Evolutionary conservation across 495 filamentous ascomycete genomes (phyloP).

Genomic region (Hypoxylon rickii): DNA sequence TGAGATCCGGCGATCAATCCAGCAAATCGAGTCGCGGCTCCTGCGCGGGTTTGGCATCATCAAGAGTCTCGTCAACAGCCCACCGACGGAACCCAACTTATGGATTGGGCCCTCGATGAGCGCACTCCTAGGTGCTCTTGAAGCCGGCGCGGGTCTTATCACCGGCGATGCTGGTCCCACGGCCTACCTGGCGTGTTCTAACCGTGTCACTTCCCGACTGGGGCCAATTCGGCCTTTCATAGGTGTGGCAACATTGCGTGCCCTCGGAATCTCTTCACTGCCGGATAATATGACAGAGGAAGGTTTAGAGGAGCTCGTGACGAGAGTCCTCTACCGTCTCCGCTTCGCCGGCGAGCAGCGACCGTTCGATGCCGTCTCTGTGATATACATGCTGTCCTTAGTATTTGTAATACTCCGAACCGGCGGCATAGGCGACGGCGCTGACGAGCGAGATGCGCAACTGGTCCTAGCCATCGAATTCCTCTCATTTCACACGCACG

Average conservation of each 20-base stretch:
- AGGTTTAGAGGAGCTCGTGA: constrained; percentile 81
- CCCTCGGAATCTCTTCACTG: constrained; percentile 71
- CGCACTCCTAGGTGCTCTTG: constrained; percentile 69
- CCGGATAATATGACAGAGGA: constrained; percentile 74
- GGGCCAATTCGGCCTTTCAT: constrained; percentile 78
- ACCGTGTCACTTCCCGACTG: constrained; percentile 74
- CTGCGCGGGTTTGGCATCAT: constrained; percentile 84
- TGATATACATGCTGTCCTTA: constrained; percentile 86
- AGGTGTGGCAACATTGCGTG: constrained; percentile 82
- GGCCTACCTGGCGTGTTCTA: constrained; percentile 75
- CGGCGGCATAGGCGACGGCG: constrained; percentile 72
- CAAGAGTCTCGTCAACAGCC: constrained; percentile 76
- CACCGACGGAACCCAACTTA: constrained; percentile 77
- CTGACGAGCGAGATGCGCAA: constrained; percentile 84
- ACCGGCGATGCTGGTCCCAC: constrained; percentile 77
- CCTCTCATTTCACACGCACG: constrained; percentile 80
- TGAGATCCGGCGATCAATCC: constrained; percentile 71
- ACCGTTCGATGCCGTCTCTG: constrained; percentile 81
- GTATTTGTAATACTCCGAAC: constrained; percentile 73
- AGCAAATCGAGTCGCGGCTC: constrained; percentile 67
- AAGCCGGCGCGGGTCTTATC: constrained; percentile 78
- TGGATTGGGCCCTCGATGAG: constrained; percentile 84
- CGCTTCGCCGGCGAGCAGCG: constrained; percentile 90
- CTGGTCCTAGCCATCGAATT: constrained; percentile 90
- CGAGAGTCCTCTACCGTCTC: constrained; percentile 86